Base-by-base conservation (phyloP, 768 basidiomycete species). In the Leccinum uliginosum region DNA sequence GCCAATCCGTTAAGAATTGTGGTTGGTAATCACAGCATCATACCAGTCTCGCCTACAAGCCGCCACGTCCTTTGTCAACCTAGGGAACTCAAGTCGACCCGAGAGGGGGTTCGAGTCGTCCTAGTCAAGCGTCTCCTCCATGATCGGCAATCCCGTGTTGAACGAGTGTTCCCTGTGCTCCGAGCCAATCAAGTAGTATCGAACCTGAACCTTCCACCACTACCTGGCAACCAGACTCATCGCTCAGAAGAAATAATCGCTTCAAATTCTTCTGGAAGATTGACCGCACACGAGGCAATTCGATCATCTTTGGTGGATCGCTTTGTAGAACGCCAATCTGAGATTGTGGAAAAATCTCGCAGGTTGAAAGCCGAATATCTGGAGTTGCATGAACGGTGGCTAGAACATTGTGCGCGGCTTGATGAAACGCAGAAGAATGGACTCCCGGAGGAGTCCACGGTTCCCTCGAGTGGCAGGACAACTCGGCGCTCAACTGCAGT, bases 401-500 rank as follows among this genome's bases (percentile, higher is more conserved):
- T 83, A 27, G 77, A 76, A 2, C 87, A 90, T 61, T 92, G 92
- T 67, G 74, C 77, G 14, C 74, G 78, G 40, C 76, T 96, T 59
- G 89, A 92, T 63, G 80, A 83, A 50, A 59, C 9, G 14, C 69
- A 72, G 29, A 76, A 72, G 61, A 59, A 51, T 14, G 70, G 73
- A 57, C 55, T 57, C 14, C 47, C 52, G 14, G 71, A 78, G 61
- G 80, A 80, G 53, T 73, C 75, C 15, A 64, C 74, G 15, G 70
- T 70, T 5, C 64, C 70, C n/a, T 71, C 76, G 34, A 62, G 78
- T 21, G 79, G 78, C 15, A 73, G 91, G 51, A 86, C 87, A 43
- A 91, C 90, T 9, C 82, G 91, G 27, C 83, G 91, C 24, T 83
- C 87, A 10, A 79, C 85, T 48, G 86, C 87, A 0, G 75, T 74